Conservation (phyloP, 2,329 filamentous ascomycete genomes). For the Botrytis fabae region DNA sequence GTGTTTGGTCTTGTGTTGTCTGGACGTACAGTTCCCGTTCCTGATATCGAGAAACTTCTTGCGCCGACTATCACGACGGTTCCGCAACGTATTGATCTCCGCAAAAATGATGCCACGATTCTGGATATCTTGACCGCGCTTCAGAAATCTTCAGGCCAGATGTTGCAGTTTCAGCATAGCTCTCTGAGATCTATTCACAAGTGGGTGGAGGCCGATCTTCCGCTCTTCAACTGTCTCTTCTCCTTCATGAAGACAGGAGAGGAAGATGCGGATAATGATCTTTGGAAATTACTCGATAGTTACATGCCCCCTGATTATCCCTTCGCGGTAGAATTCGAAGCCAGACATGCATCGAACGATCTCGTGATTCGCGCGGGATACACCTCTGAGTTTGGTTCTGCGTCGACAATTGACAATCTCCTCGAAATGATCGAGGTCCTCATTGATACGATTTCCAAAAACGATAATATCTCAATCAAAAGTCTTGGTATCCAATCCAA, state of each 20-base stretch:
- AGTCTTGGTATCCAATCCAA: constrained; percentile 8
- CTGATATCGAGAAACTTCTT: constrained; percentile 45
- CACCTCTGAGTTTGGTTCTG: not conserved
- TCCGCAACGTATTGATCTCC: constrained; percentile 42
- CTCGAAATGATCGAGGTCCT: constrained; percentile 10
- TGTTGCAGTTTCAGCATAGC: constrained; percentile 8
- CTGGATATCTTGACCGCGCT: not conserved
- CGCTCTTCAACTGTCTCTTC: constrained; percentile 12
- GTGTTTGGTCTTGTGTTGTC: constrained; percentile 47
- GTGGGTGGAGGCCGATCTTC: constrained; percentile 11
- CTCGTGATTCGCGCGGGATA: constrained; percentile 4
- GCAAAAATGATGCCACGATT: not conserved
- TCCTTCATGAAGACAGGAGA: constrained; percentile 16
- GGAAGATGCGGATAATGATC: not conserved
- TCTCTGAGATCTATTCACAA: constrained; percentile 10
- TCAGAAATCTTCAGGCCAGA: constrained; percentile 10
- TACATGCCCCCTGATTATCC: constrained; percentile 14
- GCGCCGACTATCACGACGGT: constrained; percentile 48
- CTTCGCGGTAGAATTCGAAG: constrained; percentile 17
- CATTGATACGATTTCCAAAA: not conserved
- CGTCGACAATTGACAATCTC: not conserved
- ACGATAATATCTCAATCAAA: not conserved
- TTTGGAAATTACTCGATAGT: constrained; percentile 8
- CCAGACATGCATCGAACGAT: not conserved
- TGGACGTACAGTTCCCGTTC: constrained; percentile 44